Evolutionary conservation across 1,139 yeast genomes (phyloP).

Genomic region (Pichia sp.): DNA sequence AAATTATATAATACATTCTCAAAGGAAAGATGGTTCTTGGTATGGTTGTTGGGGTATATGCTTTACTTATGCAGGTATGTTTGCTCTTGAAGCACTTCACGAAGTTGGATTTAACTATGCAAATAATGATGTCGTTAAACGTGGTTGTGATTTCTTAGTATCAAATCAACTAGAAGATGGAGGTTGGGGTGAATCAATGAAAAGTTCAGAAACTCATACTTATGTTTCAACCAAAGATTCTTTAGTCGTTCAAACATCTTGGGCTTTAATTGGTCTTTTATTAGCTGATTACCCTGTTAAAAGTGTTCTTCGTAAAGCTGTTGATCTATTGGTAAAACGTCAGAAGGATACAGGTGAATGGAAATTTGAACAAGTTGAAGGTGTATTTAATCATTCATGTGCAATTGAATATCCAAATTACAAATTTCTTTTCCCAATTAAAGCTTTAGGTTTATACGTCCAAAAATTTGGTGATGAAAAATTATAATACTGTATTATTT

Average conservation of each 20-base stretch:
- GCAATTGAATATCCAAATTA: slow-evolving; percentile 96
- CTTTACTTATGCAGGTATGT: slow-evolving; percentile 94
- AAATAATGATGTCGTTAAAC: slow-evolving; percentile 54
- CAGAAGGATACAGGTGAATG: slow-evolving; percentile 80
- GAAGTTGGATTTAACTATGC: slow-evolving; percentile 59
- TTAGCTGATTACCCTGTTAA: slow-evolving; percentile 75
- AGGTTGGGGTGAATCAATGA: slow-evolving; percentile 95
- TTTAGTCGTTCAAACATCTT: slow-evolving; percentile 82
- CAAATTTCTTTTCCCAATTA: slow-evolving; percentile 81
- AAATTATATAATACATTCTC: slow-evolving; percentile 59
- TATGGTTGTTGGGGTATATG: slow-evolving; percentile 99
- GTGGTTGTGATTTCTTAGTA: slow-evolving; percentile 81
- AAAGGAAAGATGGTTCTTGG: slow-evolving; percentile 86
- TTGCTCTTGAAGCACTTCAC: slow-evolving; percentile 86
- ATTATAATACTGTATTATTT: background rate
- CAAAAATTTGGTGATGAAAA: slow-evolving; percentile 19
- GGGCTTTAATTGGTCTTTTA: slow-evolving; percentile 82
- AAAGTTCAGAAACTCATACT: slow-evolving; percentile 72
- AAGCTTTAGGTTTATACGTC: slow-evolving; percentile 78
- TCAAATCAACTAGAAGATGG: slow-evolving; percentile 78
- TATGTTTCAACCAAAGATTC: slow-evolving; percentile 60
- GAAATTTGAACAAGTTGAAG: slow-evolving; percentile 81
- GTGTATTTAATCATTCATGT: slow-evolving; percentile 89
- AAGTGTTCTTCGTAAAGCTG: slow-evolving; percentile 55
- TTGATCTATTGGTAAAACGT: slow-evolving; percentile 54